Evolutionary conservation across 495 filamentous ascomycete species (phyloP).

Genomic region (Haplographium delicatum): DNA sequence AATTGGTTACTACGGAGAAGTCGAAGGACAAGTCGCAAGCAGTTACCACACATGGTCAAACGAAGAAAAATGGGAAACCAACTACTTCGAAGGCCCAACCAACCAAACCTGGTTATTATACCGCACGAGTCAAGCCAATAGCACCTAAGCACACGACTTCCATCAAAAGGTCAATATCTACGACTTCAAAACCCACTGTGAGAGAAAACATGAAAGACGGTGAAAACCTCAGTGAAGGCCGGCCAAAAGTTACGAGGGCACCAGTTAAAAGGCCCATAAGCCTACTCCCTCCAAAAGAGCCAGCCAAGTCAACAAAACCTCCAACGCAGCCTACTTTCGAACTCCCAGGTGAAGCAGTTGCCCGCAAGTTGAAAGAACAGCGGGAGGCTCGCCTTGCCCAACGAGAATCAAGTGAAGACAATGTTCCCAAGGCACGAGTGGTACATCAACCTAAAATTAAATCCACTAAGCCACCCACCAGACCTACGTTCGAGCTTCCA

Average conservation of each 20-base stretch:
- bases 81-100: background rate
- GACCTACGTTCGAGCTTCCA: slow-evolving; percentile 62
- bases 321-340: slow-evolving; percentile 63
- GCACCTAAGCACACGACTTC: slow-evolving; percentile 5
- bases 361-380: slow-evolving; percentile 53
- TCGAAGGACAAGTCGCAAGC: background rate
- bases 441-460: slow-evolving; percentile 29
- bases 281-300: slow-evolving; percentile 40
- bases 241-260: slow-evolving; percentile 17
- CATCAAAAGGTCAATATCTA: slow-evolving; percentile 17
- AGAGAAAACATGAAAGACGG: no score
- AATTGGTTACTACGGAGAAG: slow-evolving; percentile 31
- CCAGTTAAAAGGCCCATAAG: slow-evolving; percentile 32
- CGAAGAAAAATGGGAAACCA: background rate
- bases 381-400: slow-evolving; percentile 42
- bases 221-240: slow-evolving; percentile 17
- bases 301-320: slow-evolving; percentile 51
- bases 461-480: slow-evolving; percentile 56
- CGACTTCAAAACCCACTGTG: slow-evolving; percentile 10
- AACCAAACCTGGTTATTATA: slow-evolving; percentile 7
- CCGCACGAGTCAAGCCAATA: slow-evolving; percentile 16
- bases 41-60: background rate
- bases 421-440: slow-evolving; percentile 6
- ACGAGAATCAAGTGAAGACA: slow-evolving; percentile 17
- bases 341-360: slow-evolving; percentile 66